These are phyloP conservation scores for Eucalyptus cladocalyx DNA, from an alignment of 345 rosid species.

Conservation along the genomic window DNA sequence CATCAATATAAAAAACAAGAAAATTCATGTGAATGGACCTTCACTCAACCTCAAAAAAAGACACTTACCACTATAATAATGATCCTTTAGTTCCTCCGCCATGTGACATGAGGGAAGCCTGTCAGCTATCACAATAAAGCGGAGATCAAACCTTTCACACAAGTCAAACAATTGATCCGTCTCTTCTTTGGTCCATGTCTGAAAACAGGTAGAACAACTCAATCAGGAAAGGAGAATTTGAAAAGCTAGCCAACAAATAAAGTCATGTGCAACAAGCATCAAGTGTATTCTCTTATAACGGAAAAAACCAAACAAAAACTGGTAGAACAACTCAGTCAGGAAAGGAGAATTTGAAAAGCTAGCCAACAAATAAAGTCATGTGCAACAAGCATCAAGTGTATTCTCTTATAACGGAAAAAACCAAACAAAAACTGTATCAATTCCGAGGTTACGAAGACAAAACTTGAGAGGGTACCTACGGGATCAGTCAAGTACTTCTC, in stretches of 20 bases:
- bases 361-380: not conserved
- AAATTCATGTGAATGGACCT: not conserved
- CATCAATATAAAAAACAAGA: not conserved
- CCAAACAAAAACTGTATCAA: not conserved
- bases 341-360: not conserved
- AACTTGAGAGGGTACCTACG: conserved; percentile 43
- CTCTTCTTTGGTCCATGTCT: conserved; percentile 92
- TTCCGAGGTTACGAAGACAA: not conserved
- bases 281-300: not conserved
- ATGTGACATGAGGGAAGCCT: conserved; percentile 54
- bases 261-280: not conserved
- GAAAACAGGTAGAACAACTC: not conserved
- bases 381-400: not conserved
- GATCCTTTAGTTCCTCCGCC: conserved; percentile 83
- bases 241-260: not conserved
- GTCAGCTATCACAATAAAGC: conserved; percentile 72
- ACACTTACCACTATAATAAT: conserved; percentile 69
- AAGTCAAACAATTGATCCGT: conserved; percentile 82
- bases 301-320: no score
- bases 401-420: not conserved
- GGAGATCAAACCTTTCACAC: conserved; percentile 78
- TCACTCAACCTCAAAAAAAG: not conserved
- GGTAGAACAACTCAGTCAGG: not conserved
- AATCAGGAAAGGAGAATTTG: not conserved
- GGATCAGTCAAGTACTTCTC: conserved; percentile 78